These are phyloP conservation scores for Abrus pulchellus DNA, from an alignment of 306 rosid genomes.

Conservation along the genomic window DNA sequence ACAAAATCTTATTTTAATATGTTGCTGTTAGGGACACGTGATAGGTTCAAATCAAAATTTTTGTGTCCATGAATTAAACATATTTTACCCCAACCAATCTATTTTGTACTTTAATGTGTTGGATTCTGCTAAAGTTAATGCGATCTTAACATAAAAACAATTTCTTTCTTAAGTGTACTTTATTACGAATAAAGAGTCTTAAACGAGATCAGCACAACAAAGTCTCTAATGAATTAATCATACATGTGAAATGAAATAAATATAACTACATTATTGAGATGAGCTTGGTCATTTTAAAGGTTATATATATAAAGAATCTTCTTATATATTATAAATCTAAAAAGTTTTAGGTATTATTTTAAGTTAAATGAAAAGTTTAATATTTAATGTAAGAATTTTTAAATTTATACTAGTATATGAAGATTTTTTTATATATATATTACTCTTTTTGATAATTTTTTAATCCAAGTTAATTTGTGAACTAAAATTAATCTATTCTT, in stretches of 20 bases:
- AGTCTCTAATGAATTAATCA: neutral
- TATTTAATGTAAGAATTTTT: too few relatives aligned
- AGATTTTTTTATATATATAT: too few relatives aligned
- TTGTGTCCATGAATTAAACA: neutral
- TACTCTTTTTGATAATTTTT: too few relatives aligned
- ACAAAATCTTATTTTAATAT: neutral
- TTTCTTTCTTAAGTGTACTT: neutral
- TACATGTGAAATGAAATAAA: neutral
- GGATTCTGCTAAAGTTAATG: neutral
- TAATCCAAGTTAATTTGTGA: too few relatives aligned
- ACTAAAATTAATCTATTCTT: too few relatives aligned
- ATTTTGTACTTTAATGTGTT: neutral
- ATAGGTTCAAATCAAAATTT: neutral
- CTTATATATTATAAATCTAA: too few relatives aligned
- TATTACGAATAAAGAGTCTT: neutral
- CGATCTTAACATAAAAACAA: neutral
- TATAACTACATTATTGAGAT: neutral
- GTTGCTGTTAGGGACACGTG: conserved; percentile 21
- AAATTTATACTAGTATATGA: too few relatives aligned
- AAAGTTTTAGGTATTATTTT: too few relatives aligned
- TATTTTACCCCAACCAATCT: neutral
- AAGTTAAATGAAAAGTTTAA: too few relatives aligned
- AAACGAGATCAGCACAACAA: neutral
- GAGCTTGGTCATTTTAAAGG: too few relatives aligned
- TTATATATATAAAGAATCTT: too few relatives aligned